Evolutionary conservation across 1,284 basidiomycete species (phyloP).

Genomic region (Macrocystidia cucumis): DNA sequence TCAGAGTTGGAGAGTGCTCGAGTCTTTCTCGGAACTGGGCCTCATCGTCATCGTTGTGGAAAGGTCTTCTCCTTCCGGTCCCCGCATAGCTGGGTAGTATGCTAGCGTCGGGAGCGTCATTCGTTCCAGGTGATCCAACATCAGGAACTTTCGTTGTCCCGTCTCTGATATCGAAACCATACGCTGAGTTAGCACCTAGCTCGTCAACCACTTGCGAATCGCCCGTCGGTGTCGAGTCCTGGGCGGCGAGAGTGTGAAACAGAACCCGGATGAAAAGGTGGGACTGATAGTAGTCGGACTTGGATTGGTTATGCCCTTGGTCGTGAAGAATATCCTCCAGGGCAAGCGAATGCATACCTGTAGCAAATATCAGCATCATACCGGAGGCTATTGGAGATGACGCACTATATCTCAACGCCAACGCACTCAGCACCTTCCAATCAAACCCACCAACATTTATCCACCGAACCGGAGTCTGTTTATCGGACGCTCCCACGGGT

Average conservation of each 20-base stretch:
- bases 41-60: no score
- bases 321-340: slow-evolving; percentile 64
- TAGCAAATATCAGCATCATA: slow-evolving; percentile 1
- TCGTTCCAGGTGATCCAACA: no score
- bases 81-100: no score
- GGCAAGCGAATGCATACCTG: slow-evolving; percentile 62
- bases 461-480: slow-evolving; percentile 52
- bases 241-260: slow-evolving; percentile 41
- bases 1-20: no score
- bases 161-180: no score
- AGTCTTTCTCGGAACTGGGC: no score
- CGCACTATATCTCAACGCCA: slow-evolving; percentile 57
- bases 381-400: not conserved
- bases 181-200: no score
- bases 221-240: slow-evolving; percentile 16
- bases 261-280: slow-evolving; percentile 66
- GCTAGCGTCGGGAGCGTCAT: no score
- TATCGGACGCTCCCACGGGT: slow-evolving; percentile 5
- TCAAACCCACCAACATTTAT: slow-evolving; percentile 64
- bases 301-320: slow-evolving; percentile 51
- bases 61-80: no score
- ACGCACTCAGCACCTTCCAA: slow-evolving; percentile 60
- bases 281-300: slow-evolving; percentile 60
- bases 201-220: not conserved
- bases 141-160: no score